A percentile compares a stretch with the other conserved stretches of the same genome.
Conservation (phyloP, 345 rosid species). For the Sonneratia alba region DNA sequence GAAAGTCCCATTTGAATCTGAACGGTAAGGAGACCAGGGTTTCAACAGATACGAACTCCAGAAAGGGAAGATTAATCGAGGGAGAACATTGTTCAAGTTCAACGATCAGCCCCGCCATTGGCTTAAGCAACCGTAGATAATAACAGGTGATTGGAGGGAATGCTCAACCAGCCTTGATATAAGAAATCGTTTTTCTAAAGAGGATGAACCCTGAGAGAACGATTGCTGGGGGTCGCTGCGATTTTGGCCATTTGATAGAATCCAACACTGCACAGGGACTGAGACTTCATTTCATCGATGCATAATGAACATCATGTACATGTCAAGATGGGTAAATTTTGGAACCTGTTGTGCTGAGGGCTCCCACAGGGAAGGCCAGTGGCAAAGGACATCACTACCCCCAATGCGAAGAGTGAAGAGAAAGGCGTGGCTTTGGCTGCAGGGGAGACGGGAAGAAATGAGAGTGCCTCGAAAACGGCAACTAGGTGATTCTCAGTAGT, state of each 20-base stretch:
- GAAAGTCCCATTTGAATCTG: not conserved
- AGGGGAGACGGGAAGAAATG: conserved; percentile 76
- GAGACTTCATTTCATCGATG: not conserved
- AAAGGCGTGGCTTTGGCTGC: conserved; percentile 78
- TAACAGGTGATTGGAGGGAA: too few relatives aligned
- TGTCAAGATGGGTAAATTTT: not conserved
- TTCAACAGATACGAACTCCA: too few relatives aligned
- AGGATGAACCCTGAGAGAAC: conserved; percentile 71
- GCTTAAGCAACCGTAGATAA: too few relatives aligned
- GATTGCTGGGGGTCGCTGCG: conserved; percentile 85
- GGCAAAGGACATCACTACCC: conserved; percentile 88
- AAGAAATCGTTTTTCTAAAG: conserved; percentile 54
- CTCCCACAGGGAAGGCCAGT: conserved; percentile 92
- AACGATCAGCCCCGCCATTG: too few relatives aligned
- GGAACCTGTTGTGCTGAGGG: conserved; percentile 73
- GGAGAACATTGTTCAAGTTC: too few relatives aligned
- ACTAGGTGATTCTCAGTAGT: conserved; percentile 20
- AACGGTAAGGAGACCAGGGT: too few relatives aligned
- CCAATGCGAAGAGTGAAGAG: conserved; percentile 60
- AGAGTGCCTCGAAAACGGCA: conserved; percentile 55
- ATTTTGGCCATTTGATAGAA: conserved; percentile 97
- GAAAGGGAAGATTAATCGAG: too few relatives aligned
- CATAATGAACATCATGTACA: not conserved
- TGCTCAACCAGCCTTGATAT: conserved; percentile 34
- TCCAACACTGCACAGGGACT: conserved; percentile 54